Percentiles rank a stretch among this genome's conserved stretches.
phyloP scores from a whole-genome alignment of 1,284 basidiomycete genomes.

The Naganishia sp. region DNA sequence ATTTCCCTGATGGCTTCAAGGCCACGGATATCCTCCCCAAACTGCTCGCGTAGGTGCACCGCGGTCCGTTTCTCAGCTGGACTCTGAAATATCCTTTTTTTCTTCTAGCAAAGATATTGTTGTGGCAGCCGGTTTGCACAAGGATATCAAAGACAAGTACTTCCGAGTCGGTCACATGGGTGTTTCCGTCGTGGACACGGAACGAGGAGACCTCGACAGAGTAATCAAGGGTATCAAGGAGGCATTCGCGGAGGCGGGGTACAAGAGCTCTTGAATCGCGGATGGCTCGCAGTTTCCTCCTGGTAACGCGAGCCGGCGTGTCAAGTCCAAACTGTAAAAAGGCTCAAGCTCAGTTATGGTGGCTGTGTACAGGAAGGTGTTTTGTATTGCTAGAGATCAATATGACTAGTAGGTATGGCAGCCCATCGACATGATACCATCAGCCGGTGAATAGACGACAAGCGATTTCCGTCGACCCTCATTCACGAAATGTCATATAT shows the following conservation, averaged over 20 bases:
- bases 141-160: constrained; percentile 74
- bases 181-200: constrained; percentile 68
- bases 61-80: background rate
- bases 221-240: constrained; percentile 69
- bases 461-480: too few relatives aligned
- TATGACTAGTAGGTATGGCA: too few relatives aligned
- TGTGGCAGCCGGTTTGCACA: constrained; percentile 86
- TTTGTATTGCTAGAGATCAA: too few relatives aligned
- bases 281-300: constrained; percentile 5
- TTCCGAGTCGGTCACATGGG: constrained; percentile 76
- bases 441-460: too few relatives aligned
- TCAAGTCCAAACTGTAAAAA: constrained; percentile 13
- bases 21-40: constrained; percentile 73
- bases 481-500: too few relatives aligned
- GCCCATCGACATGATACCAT: too few relatives aligned
- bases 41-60: constrained; percentile 44
- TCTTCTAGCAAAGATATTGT: constrained; percentile 64
- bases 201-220: constrained; percentile 74
- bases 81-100: constrained; percentile 35
- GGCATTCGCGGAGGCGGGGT: constrained; percentile 56
- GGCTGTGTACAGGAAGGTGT: too few relatives aligned
- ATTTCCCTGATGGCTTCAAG: constrained; percentile 73
- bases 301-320: constrained; percentile 2
- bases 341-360: too few relatives aligned
- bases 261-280: constrained; percentile 39